Base-by-base conservation (phyloP, 352 stramenopile species). In the Globisporangium solare region DNA sequence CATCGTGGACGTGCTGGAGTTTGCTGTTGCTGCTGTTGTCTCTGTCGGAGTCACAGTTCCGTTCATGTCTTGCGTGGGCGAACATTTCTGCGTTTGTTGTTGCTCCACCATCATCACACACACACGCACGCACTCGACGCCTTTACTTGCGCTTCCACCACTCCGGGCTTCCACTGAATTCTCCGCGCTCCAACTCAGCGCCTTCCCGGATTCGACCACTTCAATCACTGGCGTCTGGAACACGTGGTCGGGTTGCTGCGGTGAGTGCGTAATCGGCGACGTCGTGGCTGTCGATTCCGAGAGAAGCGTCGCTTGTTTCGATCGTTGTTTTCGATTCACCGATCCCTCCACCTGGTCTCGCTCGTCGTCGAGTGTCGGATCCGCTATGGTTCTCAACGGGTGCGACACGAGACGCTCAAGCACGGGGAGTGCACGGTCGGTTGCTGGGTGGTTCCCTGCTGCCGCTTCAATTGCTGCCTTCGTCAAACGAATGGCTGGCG, bases 81-180 rank as follows among this genome's bases (percentile, higher is more conserved):
- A 65, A 39, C 53, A 68, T 52, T 76, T 67, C 35, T 76, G 71
- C 27, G 54, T 42, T 40, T 73, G 61, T 43, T 71, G 64, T 47
- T 83, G 56, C 50, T 87, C 74, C 11, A 84, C 68, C 73, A 83
- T 86, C 73, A 88, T 83, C 48, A 88, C 75, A 54, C 77, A 88
- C 35, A 88, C 70, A 57, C 69, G 70, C 21, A 84, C 67, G 48
- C 73, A 74, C 42, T 71, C 61, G 24, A 74, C 40, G 37, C 49
- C 58, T 22, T 22, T 51, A 17, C 22, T 41, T 41, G 32, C 39
- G 48, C 43, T 20, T 53, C 51, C 59, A 46, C 73, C 57, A 21
- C 60, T 61, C 65, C 61, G 64, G 63, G 71, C 56, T 21, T 61
- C 63, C 18, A 56, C 46, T 39, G 50, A n/a, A 53, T 63, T 79